A percentile compares a stretch with the other conserved stretches of the same genome.
These are phyloP conservation scores for Spathaspora boniae DNA, from an alignment of 805 yeast species.

Conservation along the genomic window DNA sequence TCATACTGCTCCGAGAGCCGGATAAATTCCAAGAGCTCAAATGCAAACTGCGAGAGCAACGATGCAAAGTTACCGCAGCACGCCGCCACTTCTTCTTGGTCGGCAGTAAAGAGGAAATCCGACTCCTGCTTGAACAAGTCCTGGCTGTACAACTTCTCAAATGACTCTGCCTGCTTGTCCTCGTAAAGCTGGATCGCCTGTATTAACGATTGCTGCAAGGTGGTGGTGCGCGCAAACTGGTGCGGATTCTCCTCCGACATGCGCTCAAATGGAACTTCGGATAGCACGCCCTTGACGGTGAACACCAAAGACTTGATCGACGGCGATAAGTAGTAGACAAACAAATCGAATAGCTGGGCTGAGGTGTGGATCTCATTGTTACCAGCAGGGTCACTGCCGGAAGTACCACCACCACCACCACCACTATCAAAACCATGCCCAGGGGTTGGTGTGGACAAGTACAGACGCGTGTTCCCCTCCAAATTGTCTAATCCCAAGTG, in stretches of 20 bases:
- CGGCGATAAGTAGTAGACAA: constrained; percentile 68
- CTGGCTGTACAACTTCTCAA: constrained; percentile 55
- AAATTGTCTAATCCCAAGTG: constrained; percentile 20
- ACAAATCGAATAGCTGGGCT: constrained; percentile 57
- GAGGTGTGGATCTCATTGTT: constrained; percentile 21
- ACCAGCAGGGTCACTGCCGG: too few species aligned
- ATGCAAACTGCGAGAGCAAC: constrained; percentile 58
- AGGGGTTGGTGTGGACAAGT: constrained; percentile 4
- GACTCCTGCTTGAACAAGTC: constrained; percentile 40
- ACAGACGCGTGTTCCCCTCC: constrained; percentile 21
- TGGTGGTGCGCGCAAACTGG: constrained; percentile 38
- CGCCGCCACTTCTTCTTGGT: constrained; percentile 80
- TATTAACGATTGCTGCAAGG: constrained; percentile 44
- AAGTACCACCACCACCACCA: too few species aligned
- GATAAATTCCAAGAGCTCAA: constrained; percentile 51
- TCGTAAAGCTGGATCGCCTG: constrained; percentile 56
- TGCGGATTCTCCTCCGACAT: constrained; percentile 19
- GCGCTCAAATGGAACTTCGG: constrained; percentile 54
- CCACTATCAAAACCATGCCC: too few species aligned
- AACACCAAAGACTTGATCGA: constrained; percentile 63
- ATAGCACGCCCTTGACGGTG: constrained; percentile 59
- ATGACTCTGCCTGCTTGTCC: constrained; percentile 53
- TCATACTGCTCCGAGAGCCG: constrained; percentile 41
- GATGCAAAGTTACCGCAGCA: constrained; percentile 78
- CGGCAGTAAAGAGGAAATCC: constrained; percentile 43